A percentile compares a stretch with the other conserved stretches of the same genome.
These are phyloP conservation scores for Mycena crocata DNA, from an alignment of 768 basidiomycete genomes.

Conservation along the genomic window DNA sequence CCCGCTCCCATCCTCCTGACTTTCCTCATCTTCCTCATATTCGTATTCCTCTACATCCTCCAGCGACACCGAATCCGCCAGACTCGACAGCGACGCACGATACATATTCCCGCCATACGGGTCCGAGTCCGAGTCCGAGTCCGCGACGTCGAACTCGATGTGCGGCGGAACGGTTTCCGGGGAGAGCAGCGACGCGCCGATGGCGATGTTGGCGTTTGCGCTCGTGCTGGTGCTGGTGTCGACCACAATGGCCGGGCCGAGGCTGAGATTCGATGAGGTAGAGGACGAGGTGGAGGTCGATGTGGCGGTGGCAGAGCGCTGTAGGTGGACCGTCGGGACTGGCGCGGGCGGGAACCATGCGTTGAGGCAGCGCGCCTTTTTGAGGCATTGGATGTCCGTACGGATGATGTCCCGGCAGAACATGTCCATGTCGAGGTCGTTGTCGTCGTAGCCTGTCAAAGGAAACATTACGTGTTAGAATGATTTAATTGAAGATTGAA, in stretches of 20 bases:
- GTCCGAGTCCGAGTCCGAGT: neutral
- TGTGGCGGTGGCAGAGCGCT: neutral
- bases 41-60: neutral
- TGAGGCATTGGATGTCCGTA: conserved; percentile 64
- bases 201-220: no score
- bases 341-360: conserved; percentile 41
- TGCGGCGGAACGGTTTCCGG: no score
- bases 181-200: neutral
- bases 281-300: no score
- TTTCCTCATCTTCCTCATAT: neutral
- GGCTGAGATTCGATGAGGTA: no score
- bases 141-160: neutral
- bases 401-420: conserved; percentile 71
- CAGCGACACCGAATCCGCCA: conserved; percentile 22
- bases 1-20: neutral
- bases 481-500: neutral
- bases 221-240: no score
- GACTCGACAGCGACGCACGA: conserved; percentile 29
- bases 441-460: conserved; percentile 68
- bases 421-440: conserved; percentile 75
- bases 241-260: no score
- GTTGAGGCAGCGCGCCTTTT: conserved; percentile 60
- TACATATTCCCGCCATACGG: conserved; percentile 28
- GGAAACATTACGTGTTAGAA: neutral
- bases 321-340: neutral